Conservation (phyloP, 257 asterid species). For the Solanum bulbocastanum region DNA sequence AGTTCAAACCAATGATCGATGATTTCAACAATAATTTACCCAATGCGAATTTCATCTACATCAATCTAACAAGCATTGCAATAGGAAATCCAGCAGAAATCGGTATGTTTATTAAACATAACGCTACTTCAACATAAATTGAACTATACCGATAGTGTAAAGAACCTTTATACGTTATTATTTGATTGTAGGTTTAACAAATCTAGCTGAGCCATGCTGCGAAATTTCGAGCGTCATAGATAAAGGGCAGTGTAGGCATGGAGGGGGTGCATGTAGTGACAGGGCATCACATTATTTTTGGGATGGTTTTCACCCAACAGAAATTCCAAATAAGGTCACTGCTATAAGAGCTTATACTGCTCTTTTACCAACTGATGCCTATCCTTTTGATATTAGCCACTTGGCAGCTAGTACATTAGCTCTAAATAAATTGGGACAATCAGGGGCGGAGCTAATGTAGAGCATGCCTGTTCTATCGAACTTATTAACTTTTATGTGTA, state of each 20-base stretch:
- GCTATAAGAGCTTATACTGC: constrained; percentile 18
- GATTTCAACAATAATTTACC: constrained; percentile 10
- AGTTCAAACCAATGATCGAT: constrained; percentile 13
- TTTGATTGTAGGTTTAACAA: constrained; percentile 16
- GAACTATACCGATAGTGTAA: neutral
- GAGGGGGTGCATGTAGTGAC: constrained; percentile 17
- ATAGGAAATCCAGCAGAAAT: neutral
- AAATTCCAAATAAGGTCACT: neutral
- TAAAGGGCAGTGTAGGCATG: constrained; percentile 16
- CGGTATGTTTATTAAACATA: neutral
- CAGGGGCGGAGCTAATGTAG: neutral
- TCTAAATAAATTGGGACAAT: neutral
- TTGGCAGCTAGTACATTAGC: constrained; percentile 2
- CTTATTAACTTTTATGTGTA: neutral
- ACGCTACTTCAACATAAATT: neutral
- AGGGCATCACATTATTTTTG: constrained; percentile 15
- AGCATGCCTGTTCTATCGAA: neutral
- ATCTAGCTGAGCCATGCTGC: constrained; percentile 20
- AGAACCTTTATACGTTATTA: neutral
- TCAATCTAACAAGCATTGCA: neutral
- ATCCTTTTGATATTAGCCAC: constrained; percentile 23
- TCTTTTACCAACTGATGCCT: constrained; percentile 10
- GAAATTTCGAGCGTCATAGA: neutral
- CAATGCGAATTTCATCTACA: constrained; percentile 18
- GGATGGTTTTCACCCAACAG: constrained; percentile 30